A percentile compares a stretch with the other conserved stretches of the same genome.
phyloP scores from a whole-genome alignment of 2,329 filamentous ascomycete genomes.

The Cordyceps sp. region DNA sequence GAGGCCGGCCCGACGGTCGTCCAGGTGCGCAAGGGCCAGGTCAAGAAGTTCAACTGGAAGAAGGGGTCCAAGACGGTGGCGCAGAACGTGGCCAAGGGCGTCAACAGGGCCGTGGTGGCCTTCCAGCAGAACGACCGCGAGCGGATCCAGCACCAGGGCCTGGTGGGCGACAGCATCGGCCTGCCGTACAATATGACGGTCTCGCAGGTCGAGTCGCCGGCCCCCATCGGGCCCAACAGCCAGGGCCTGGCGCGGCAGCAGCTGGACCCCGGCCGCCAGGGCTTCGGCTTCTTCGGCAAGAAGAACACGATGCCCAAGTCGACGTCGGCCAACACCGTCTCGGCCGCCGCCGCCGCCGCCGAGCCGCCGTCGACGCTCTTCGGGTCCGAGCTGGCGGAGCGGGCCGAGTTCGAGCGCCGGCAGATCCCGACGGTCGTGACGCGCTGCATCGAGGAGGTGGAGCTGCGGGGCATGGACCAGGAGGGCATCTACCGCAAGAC shows the following conservation, averaged over 20 bases:
- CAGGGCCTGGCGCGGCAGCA: slow-evolving; percentile 5
- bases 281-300: slow-evolving; percentile 58
- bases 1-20: slow-evolving; percentile 77
- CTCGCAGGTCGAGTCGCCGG: slow-evolving; percentile 32
- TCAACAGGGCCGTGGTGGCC: slow-evolving; percentile 79
- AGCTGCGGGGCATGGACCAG: slow-evolving; percentile 88
- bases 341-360: slow-evolving; percentile 22
- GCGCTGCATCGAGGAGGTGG: slow-evolving; percentile 91
- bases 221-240: slow-evolving; percentile 14
- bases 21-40: slow-evolving; percentile 84
- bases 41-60: slow-evolving; percentile 98
- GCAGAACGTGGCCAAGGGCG: slow-evolving; percentile 83
- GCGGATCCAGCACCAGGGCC: slow-evolving; percentile 30
- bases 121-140: slow-evolving; percentile 45
- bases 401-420: slow-evolving; percentile 75
- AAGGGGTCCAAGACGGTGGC: slow-evolving; percentile 87
- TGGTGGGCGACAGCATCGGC: slow-evolving; percentile 47
- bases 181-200: slow-evolving; percentile 56
- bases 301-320: slow-evolving; percentile 35
- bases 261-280: slow-evolving; percentile 28
- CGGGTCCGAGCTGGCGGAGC: slow-evolving; percentile 72
- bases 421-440: slow-evolving; percentile 83
- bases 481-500: slow-evolving; percentile 98
- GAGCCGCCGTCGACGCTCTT: slow-evolving; percentile 53
- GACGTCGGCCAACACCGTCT: slow-evolving; percentile 24